These are phyloP conservation scores for Rhodomyrtus tomentosa DNA, from an alignment of 345 rosid species.

Conservation along the genomic window DNA sequence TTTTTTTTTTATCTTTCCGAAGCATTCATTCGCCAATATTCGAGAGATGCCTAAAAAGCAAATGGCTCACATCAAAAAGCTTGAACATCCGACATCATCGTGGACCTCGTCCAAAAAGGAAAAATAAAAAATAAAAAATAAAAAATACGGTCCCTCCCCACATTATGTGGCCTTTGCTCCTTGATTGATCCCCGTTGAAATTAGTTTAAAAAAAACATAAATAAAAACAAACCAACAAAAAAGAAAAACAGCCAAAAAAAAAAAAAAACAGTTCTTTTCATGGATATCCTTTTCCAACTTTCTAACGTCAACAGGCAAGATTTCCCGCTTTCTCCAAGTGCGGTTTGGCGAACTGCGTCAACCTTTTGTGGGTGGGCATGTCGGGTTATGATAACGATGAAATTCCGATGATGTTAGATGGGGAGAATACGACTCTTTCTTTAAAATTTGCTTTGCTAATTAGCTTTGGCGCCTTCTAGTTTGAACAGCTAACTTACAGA, in stretches of 20 bases:
- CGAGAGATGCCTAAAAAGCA: no score
- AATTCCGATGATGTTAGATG: no score
- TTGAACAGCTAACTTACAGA: not conserved
- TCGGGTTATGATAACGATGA: no score
- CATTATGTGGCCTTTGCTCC: not conserved
- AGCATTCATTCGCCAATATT: not conserved
- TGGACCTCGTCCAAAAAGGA: not conserved
- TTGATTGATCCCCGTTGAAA: not conserved
- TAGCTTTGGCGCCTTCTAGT: no score
- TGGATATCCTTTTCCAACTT: not conserved
- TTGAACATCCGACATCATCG: no score
- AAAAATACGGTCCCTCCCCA: not conserved
- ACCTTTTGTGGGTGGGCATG: no score
- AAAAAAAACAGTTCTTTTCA: not conserved
- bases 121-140: no score
- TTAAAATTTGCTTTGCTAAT: not conserved
- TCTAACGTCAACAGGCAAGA: not conserved
- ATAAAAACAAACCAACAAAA: not conserved
- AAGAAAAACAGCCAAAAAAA: not conserved
- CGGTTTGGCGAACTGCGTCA: not conserved
- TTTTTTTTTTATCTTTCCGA: no score
- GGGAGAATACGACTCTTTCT: no score
- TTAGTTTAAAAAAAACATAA: not conserved
- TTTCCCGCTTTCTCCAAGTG: not conserved
- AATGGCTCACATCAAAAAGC: no score